Evolutionary conservation across 768 basidiomycete genomes (phyloP).

Genomic region (Trametes sanguinea): DNA sequence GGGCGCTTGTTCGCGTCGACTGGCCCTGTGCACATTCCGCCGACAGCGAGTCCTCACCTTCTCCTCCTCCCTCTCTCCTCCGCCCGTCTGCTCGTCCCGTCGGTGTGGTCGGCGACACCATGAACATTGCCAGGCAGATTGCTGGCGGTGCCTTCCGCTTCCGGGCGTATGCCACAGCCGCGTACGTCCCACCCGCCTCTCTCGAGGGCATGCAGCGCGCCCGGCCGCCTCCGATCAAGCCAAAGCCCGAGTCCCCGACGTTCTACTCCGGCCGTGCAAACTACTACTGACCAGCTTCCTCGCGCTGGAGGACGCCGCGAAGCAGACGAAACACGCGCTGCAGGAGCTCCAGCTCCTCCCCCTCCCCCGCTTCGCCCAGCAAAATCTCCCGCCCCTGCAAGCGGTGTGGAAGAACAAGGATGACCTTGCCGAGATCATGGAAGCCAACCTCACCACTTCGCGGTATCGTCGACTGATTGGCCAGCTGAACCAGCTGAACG

Average conservation of each 20-base stretch:
- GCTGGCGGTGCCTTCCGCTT: conserved; percentile 16
- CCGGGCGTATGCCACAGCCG: conserved; percentile 27
- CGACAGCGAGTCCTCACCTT: conserved; percentile 18
- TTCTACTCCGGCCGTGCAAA: conserved; percentile 82
- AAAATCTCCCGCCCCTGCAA: conserved; percentile 55
- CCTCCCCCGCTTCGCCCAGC: conserved; percentile 69
- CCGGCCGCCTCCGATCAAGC: conserved; percentile 6
- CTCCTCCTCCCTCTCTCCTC: conserved; percentile 6
- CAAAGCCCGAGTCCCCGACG: conserved; percentile 63
- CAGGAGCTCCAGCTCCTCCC: conserved; percentile 71
- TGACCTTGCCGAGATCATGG: conserved; percentile 60
- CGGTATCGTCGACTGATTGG: conserved; percentile 67
- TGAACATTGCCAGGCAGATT: conserved; percentile 22
- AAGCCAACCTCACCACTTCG: conserved; percentile 61
- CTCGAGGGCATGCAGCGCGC: conserved; percentile 22
- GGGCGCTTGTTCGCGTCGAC: conserved; percentile 10
- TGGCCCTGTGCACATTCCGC: conserved; percentile 4
- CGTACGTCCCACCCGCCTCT: conserved; percentile 35
- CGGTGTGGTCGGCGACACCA: conserved; percentile 4
- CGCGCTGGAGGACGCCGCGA: conserved; percentile 64
- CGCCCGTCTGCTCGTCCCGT: conserved; percentile 1
- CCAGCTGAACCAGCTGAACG: conserved; percentile 66
- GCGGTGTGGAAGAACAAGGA: conserved; percentile 69
- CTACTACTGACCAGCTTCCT: conserved; percentile 73
- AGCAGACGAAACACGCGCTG: conserved; percentile 57